Base-by-base conservation (phyloP, 2,329 filamentous ascomycete genomes). In the Helminthosporium solani region DNA sequence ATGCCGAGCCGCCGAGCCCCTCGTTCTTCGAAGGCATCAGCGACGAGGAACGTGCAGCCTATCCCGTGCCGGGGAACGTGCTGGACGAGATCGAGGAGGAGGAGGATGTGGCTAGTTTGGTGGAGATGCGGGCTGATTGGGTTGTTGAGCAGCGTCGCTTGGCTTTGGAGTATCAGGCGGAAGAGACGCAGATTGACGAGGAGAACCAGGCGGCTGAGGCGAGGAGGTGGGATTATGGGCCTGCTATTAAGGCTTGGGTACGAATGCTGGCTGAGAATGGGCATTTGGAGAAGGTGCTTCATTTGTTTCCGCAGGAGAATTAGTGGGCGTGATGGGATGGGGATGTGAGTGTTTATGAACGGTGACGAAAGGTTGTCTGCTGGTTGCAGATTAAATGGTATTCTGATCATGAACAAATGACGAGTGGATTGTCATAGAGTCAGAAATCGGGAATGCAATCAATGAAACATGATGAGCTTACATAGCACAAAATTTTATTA, bases 181-280 rank as follows among this genome's bases (percentile, higher is more conserved):
- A 84, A 58, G 55, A 74, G 27, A 64, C 68, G 5, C 56, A 57
- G 12, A 70, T 77, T 31, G 71, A 70, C 1, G 75, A 76, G 11
- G 79, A 82, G 46, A 73, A 79, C 18, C 69, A 75, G 36, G 76
- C 78, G 37, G 80, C 83, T 3, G 70, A 72, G 18, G 77, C 77
- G 21, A 74, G 83, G 2, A 78, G 80, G 58, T 78, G 82, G 59
- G 87, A 95, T 60, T 88, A 87, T 60, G 84, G 81, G 0, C 81
- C 83, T 1, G 81, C 83, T 0, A 76, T 92, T 18, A 82, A 87
- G 56, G 74, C 70, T 30, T 92, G 88, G 84, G 69, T 91, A 35
- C 78, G 79, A 53, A 81, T 80, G 50, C 75, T 95, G 46, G 86
- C 86, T 1, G 81, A 84, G 48, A 84, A 85, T 57, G 83, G 81